Percentiles rank a stretch among this genome's conserved stretches.
These are phyloP conservation scores for Limnomonas spitsbergensis DNA, from an alignment of 139 green algal species.

Conservation along the genomic window DNA sequence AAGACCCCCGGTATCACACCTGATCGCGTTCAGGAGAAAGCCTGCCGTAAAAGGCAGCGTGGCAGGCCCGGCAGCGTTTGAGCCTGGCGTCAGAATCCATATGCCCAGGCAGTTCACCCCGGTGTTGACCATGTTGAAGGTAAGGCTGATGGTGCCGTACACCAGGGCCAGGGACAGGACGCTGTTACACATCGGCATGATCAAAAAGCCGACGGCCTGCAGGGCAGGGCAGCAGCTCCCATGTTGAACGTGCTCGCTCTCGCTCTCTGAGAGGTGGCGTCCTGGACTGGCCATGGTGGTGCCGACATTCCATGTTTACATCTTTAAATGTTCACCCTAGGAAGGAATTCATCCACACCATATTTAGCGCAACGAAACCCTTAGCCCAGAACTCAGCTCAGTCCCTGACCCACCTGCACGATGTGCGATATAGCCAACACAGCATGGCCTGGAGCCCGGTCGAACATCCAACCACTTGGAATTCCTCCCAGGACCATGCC, in stretches of 20 bases:
- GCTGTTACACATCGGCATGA: neutral
- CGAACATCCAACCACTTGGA: neutral
- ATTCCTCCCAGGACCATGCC: constrained; percentile 5
- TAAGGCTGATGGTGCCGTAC: constrained; percentile 3
- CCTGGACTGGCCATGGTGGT: neutral
- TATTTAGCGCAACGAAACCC: neutral
- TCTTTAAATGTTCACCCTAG: too few relatives aligned
- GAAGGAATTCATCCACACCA: too few relatives aligned
- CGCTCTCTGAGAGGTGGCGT: neutral
- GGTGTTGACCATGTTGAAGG: constrained; percentile 8
- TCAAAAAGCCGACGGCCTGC: constrained; percentile 5
- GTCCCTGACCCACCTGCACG: neutral
- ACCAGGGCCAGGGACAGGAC: neutral
- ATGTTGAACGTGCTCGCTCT: neutral
- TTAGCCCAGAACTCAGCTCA: neutral
- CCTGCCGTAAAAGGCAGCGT: neutral
- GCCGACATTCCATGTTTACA: neutral
- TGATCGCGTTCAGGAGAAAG: neutral
- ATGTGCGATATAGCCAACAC: neutral
- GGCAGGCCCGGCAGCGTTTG: neutral
- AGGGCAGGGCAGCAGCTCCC: neutral
- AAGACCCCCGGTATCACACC: too few relatives aligned
- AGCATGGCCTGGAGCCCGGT: neutral
- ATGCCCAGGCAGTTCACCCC: constrained; percentile 8
- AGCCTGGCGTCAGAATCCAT: neutral